Evolutionary conservation across 73 alveolate species (phyloP).

Genomic region (Tetrahymena malaccensis): DNA sequence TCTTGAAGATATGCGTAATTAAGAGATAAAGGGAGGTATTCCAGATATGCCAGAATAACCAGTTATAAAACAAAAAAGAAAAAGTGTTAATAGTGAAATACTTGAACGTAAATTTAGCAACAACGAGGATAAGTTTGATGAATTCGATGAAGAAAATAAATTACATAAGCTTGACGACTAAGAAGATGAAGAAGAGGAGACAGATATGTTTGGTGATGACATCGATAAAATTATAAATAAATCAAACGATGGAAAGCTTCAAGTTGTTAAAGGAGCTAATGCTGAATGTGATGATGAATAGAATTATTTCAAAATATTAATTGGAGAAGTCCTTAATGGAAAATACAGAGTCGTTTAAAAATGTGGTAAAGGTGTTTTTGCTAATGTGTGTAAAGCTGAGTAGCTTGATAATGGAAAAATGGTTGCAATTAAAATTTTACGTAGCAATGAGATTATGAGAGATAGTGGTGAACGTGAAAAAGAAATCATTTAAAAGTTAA

Average conservation of each 20-base stretch:
- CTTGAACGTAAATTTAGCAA: neutral
- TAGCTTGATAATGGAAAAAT: conserved; percentile 18
- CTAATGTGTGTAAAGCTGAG: conserved; percentile 38
- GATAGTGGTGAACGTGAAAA: conserved; percentile 69
- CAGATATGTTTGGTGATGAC: neutral
- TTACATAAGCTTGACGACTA: neutral
- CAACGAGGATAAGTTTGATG: neutral
- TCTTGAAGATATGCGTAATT: neutral
- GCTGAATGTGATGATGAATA: conserved; percentile 1
- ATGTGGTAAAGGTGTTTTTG: conserved; percentile 42
- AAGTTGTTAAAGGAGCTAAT: neutral
- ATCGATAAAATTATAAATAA: neutral
- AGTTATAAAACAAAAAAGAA: neutral
- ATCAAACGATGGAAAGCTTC: neutral
- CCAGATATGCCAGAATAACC: neutral
- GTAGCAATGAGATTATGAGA: conserved; percentile 57
- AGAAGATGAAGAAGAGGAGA: neutral
- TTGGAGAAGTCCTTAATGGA: conserved; percentile 28
- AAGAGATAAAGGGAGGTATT: neutral
- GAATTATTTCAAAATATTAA: conserved; percentile 1
- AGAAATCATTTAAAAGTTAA: conserved; percentile 44
- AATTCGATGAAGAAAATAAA: neutral
- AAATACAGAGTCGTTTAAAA: conserved; percentile 3
- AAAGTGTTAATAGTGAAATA: neutral
- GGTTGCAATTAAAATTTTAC: conserved; percentile 65